A percentile compares a stretch with the other conserved stretches of the same genome.
Evolutionary conservation across 208 protist species (phyloP).

Genomic region (Acanthamoeba pearcei): DNA sequence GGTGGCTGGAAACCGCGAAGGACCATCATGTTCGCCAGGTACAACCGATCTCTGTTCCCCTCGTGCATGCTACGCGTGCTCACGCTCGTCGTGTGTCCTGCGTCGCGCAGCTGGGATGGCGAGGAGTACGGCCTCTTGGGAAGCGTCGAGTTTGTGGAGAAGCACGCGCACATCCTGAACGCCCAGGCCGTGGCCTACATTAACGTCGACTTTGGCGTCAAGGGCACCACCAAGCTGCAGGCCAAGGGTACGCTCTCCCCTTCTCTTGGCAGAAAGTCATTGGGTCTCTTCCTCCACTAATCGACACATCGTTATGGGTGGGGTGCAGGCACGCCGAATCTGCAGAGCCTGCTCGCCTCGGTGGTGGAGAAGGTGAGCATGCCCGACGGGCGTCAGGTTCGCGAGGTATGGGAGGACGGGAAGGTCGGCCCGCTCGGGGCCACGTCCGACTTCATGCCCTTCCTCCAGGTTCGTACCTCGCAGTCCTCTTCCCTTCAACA

Average conservation of each 20-base stretch:
- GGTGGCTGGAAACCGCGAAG: constrained; percentile 76
- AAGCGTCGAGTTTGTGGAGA: constrained; percentile 72
- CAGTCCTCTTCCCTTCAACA: no score
- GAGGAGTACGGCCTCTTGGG: constrained; percentile 77
- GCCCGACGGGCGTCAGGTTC: constrained; percentile 34
- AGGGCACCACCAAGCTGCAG: constrained; percentile 32
- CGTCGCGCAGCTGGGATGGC: constrained; percentile 67
- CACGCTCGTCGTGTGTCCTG: not conserved
- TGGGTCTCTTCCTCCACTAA: not conserved
- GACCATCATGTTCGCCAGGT: constrained; percentile 65
- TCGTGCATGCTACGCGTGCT: not conserved
- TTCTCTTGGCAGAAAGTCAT: not conserved
- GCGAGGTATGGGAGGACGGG: not conserved
- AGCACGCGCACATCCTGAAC: constrained; percentile 8
- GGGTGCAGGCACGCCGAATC: constrained; percentile 50
- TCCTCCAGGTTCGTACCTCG: not conserved
- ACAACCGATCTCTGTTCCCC: not conserved
- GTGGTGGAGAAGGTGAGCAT: constrained; percentile 33
- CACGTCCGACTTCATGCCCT: constrained; percentile 60
- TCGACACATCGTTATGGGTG: not conserved
- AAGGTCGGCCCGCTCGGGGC: constrained; percentile 1
- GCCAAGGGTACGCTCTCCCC: not conserved
- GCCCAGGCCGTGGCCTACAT: constrained; percentile 68
- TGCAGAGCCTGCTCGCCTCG: not conserved
- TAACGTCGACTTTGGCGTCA: constrained; percentile 68